A percentile compares a stretch with the other conserved stretches of the same genome.
phyloP scores from a whole-genome alignment of 2,329 filamentous ascomycete species.

The Mariannaea elegans region DNA sequence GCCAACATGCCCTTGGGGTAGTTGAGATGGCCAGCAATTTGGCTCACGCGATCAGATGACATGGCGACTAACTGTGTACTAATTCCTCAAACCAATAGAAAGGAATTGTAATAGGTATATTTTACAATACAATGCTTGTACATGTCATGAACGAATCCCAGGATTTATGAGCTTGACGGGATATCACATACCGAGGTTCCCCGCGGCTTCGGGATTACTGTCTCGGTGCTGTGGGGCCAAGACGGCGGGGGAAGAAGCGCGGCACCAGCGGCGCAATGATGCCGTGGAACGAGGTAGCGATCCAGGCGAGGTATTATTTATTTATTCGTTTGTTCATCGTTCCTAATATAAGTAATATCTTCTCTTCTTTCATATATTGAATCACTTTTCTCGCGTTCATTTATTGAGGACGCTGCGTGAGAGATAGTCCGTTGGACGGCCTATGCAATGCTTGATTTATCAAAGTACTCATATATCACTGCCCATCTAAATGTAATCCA shows the following conservation, averaged over 20 bases:
- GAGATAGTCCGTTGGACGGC: too few relatives aligned
- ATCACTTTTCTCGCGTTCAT: too few relatives aligned
- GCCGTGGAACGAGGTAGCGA: too few relatives aligned
- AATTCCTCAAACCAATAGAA: neutral
- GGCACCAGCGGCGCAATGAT: neutral
- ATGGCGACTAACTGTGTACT: constrained; percentile 40
- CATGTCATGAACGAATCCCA: neutral
- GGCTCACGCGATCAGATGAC: constrained; percentile 67
- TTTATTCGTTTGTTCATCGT: too few relatives aligned
- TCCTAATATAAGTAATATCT: too few relatives aligned
- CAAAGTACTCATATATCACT: too few relatives aligned
- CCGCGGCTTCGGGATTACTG: constrained; percentile 29
- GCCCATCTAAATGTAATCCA: too few relatives aligned
- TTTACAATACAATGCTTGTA: neutral
- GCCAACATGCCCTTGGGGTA: constrained; percentile 81
- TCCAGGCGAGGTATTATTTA: too few relatives aligned
- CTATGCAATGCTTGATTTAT: too few relatives aligned
- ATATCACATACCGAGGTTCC: constrained; percentile 39
- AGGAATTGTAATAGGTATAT: neutral
- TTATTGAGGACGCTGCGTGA: too few relatives aligned
- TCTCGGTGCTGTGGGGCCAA: constrained; percentile 37
- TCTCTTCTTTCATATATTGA: too few relatives aligned
- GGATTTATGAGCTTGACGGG: constrained; percentile 1
- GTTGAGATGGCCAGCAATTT: constrained; percentile 82
- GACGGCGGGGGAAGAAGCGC: constrained; percentile 7